These are phyloP conservation scores for Magnolia changhungtana DNA, from an alignment of 164 flowering plant genomes.

Conservation along the genomic window DNA sequence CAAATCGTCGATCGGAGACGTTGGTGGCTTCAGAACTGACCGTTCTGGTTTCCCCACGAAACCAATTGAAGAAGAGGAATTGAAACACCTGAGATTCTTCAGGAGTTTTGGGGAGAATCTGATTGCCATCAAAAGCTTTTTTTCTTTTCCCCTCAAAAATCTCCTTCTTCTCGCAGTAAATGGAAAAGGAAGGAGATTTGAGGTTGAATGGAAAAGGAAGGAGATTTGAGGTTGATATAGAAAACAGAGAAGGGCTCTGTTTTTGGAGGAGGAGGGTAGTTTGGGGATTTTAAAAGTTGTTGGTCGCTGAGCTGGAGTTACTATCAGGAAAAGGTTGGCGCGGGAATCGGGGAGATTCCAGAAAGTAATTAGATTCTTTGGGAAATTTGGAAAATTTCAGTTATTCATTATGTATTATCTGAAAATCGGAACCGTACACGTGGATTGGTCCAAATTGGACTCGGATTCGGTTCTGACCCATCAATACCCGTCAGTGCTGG, in stretches of 20 bases:
- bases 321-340: neutral
- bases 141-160: neutral
- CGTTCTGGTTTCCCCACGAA: slow-evolving; percentile 12
- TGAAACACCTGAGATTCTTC: slow-evolving; percentile 21
- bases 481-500: no score
- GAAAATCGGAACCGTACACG: no score
- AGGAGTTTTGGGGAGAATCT: slow-evolving; percentile 25
- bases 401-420: no score
- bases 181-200: neutral
- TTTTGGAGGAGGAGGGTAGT: neutral
- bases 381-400: no score
- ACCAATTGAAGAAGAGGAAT: slow-evolving; percentile 26
- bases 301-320: neutral
- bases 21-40: neutral
- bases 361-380: neutral
- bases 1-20: slow-evolving; percentile 8
- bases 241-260: neutral
- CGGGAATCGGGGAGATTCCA: slow-evolving; percentile 1
- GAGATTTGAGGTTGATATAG: neutral
- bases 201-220: neutral
- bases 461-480: no score
- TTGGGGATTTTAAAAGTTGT: neutral
- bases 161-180: neutral
- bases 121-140: slow-evolving; percentile 28
- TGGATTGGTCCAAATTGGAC: no score